phyloP scores from a whole-genome alignment of 768 basidiomycete genomes.

The Clitopilus passeckerianus region DNA sequence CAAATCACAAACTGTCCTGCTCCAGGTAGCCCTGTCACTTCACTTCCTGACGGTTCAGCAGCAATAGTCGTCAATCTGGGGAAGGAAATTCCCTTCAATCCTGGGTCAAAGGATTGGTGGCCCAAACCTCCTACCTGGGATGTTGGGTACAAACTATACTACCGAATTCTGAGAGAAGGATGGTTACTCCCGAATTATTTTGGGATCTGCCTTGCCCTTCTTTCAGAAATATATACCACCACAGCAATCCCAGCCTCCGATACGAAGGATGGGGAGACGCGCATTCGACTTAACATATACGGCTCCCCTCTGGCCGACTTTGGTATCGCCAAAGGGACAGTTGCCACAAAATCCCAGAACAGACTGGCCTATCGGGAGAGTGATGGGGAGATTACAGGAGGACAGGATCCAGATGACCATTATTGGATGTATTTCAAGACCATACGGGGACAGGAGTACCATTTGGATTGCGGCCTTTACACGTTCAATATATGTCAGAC shows the following conservation, averaged over 20 bases:
- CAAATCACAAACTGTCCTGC: slow-evolving; percentile 22
- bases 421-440: slow-evolving; percentile 49
- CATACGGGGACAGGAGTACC: slow-evolving; percentile 31
- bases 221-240: slow-evolving; percentile 29
- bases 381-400: slow-evolving; percentile 17
- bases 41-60: slow-evolving; percentile 18
- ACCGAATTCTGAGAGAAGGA: slow-evolving; percentile 24
- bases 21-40: slow-evolving; percentile 8
- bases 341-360: slow-evolving; percentile 27
- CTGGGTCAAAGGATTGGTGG: slow-evolving; percentile 19
- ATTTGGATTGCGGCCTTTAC: slow-evolving; percentile 36
- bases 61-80: slow-evolving; percentile 26
- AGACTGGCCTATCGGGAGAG: slow-evolving; percentile 27
- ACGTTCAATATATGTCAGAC: slow-evolving; percentile 30
- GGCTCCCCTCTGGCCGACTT: slow-evolving; percentile 39
- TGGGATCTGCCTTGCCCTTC: slow-evolving; percentile 22
- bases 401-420: slow-evolving; percentile 40
- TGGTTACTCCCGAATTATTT: slow-evolving; percentile 21
- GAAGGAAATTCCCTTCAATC: slow-evolving; percentile 8
- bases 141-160: slow-evolving; percentile 20
- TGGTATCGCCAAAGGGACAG: slow-evolving; percentile 33
- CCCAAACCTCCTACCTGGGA: slow-evolving; percentile 12
- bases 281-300: slow-evolving; percentile 29
- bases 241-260: slow-evolving; percentile 9
- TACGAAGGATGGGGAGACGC: slow-evolving; percentile 10